These are phyloP conservation scores for Pleurotus djamor DNA, from an alignment of 768 basidiomycete genomes.

Conservation along the genomic window DNA sequence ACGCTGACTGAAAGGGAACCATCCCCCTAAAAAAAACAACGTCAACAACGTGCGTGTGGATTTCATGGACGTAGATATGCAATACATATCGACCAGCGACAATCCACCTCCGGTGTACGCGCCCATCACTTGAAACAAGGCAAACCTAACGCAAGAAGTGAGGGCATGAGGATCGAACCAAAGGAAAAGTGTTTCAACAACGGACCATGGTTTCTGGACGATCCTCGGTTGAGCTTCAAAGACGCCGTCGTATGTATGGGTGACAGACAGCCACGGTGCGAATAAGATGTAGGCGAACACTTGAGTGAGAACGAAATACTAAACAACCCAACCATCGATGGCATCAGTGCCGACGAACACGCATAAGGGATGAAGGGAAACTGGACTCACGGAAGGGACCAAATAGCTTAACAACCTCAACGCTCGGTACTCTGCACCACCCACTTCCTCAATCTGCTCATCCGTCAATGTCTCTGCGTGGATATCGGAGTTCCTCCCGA, in stretches of 20 bases:
- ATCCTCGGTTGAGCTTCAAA: conserved; percentile 45
- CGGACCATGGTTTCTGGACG: conserved; percentile 60
- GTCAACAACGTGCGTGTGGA: not conserved
- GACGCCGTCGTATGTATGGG: conserved; percentile 43
- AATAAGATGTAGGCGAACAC: conserved; percentile 54
- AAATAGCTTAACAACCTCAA: conserved; percentile 50
- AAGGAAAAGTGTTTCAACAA: not conserved
- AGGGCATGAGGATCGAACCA: not conserved
- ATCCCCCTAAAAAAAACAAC: conserved; percentile 40
- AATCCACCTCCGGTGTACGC: conserved; percentile 72
- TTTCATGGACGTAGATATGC: not conserved
- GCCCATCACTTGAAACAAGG: conserved; percentile 41
- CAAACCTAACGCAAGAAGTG: conserved; percentile 28
- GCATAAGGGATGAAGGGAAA: not conserved
- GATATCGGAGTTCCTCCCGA: conserved; percentile 62
- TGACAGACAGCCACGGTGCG: conserved; percentile 55
- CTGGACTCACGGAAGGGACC: conserved; percentile 37
- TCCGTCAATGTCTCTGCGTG: conserved; percentile 51
- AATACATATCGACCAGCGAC: conserved; percentile 59
- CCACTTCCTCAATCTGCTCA: conserved; percentile 70
- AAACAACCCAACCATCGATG: conserved; percentile 16
- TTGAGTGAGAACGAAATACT: conserved; percentile 69
- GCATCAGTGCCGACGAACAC: not conserved
- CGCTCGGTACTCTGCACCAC: conserved; percentile 75
- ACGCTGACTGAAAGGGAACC: conserved; percentile 69